Conservation (phyloP, 2,329 filamentous ascomycete genomes). For the Colletotrichum orchidophilum region DNA sequence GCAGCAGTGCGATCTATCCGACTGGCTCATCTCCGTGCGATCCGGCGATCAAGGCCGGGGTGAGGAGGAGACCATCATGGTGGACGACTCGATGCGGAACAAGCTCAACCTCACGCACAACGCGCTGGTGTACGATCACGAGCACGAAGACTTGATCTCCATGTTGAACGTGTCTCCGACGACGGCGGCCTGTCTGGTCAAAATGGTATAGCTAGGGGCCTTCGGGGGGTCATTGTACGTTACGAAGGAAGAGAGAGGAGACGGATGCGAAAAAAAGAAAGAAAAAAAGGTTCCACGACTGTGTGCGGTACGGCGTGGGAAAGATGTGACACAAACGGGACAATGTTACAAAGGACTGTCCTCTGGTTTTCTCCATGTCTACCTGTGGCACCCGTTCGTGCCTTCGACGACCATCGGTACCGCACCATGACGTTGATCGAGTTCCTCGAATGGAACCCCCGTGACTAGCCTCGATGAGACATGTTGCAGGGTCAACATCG, state of each 20-base stretch:
- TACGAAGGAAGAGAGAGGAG: too few species aligned
- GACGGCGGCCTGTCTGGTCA: not conserved
- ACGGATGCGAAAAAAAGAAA: not conserved
- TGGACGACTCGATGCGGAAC: not conserved
- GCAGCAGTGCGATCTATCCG: not conserved
- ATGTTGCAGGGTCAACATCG: not conserved
- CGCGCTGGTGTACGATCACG: not conserved
- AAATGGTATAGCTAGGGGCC: not conserved
- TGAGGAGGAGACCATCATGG: not conserved
- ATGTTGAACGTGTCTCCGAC: slow-evolving; percentile 73
- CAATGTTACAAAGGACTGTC: too few species aligned
- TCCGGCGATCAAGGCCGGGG: not conserved
- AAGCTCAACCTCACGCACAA: not conserved
- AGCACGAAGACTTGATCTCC: slow-evolving; percentile 78
- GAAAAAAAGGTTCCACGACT: not conserved
- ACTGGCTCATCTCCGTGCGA: not conserved
- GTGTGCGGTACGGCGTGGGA: too few species aligned
- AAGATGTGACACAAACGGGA: too few species aligned
- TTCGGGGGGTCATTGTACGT: too few species aligned
- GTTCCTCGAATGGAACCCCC: not conserved
- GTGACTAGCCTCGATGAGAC: not conserved
- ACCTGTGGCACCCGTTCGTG: not conserved
- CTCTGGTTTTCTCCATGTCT: not conserved
- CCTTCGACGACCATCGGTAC: not conserved
- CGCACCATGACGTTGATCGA: not conserved